A percentile compares a stretch with the other conserved stretches of the same genome.
phyloP scores from a whole-genome alignment of 129 eudicot genomes.

The Scalesia atractyloides region DNA sequence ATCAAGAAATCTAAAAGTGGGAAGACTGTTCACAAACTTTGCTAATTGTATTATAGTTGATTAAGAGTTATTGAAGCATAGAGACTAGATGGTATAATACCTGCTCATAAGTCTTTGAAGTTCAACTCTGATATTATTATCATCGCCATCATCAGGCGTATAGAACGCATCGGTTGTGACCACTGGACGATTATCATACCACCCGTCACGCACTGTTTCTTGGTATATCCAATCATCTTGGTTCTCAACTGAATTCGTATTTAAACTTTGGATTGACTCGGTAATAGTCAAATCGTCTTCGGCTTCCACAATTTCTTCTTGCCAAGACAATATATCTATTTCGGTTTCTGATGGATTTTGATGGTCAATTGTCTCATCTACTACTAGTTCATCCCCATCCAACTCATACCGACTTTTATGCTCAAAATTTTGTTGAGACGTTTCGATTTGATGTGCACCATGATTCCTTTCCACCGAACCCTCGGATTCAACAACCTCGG shows the following conservation, averaged over 20 bases:
- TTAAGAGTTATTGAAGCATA: background rate
- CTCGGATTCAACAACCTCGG: conserved; percentile 12
- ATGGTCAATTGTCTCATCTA: conserved; percentile 29
- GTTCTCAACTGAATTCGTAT: conserved; percentile 39
- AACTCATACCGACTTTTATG: conserved; percentile 26
- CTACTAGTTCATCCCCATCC: conserved; percentile 29
- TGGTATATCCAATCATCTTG: conserved; percentile 38
- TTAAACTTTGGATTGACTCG: background rate
- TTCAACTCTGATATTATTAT: conserved; percentile 50
- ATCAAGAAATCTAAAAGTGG: no score
- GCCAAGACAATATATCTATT: conserved; percentile 30
- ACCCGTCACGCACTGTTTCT: conserved; percentile 36
- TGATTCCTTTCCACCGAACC: background rate
- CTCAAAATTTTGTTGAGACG: conserved; percentile 21
- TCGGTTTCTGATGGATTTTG: conserved; percentile 28
- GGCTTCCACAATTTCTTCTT: conserved; percentile 30
- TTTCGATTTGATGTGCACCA: conserved; percentile 16
- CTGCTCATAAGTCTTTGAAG: conserved; percentile 76
- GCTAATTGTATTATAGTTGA: no score
- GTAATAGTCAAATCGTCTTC: conserved; percentile 32
- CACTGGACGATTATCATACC: conserved; percentile 43
- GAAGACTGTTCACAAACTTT: no score
- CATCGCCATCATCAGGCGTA: conserved; percentile 53
- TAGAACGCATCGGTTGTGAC: conserved; percentile 43
- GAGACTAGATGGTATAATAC: conserved; percentile 34